Evolutionary conservation across 1,139 yeast species (phyloP).

Genomic region (Pichia terricola): DNA sequence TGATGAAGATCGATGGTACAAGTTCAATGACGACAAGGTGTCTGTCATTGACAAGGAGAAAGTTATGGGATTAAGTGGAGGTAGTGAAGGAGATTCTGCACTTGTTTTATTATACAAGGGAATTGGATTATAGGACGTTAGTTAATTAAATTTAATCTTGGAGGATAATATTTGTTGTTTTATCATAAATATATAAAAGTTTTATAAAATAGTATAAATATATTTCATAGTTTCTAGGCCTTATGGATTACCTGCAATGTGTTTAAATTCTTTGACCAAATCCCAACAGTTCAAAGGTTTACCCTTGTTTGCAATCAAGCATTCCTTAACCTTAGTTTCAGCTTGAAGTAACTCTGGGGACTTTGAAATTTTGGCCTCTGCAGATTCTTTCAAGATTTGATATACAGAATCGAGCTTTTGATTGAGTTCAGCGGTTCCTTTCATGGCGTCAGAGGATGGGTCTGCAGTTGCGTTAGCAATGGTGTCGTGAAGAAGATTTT

Average conservation of each 20-base stretch:
- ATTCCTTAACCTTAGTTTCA: slow-evolving; percentile 50
- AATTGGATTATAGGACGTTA: slow-evolving; percentile 34
- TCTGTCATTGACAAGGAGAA: slow-evolving; percentile 63
- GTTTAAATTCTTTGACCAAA: slow-evolving; percentile 67
- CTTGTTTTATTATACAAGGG: slow-evolving; percentile 79
- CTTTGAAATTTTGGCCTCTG: slow-evolving; percentile 19
- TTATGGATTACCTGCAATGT: slow-evolving; percentile 27
- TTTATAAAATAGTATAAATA: too few relatives aligned
- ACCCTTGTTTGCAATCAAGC: slow-evolving; percentile 61
- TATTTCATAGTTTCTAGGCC: background rate
- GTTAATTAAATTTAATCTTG: background rate
- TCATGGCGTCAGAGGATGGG: slow-evolving; percentile 19
- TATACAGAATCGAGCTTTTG: slow-evolving; percentile 33
- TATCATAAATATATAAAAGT: background rate
- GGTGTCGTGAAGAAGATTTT: background rate
- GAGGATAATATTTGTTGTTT: background rate
- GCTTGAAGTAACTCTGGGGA: slow-evolving; percentile 31
- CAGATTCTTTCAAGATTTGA: slow-evolving; percentile 22
- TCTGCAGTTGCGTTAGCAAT: background rate
- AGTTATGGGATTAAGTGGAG: slow-evolving; percentile 84
- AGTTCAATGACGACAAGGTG: slow-evolving; percentile 92
- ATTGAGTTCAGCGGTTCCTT: slow-evolving; percentile 27
- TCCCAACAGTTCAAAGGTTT: slow-evolving; percentile 84
- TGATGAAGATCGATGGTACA: slow-evolving; percentile 84
- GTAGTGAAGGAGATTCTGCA: slow-evolving; percentile 96